These are phyloP conservation scores for Arthrobotrys pseudoclavata DNA, from an alignment of 2,329 filamentous ascomycete genomes.

Conservation along the genomic window DNA sequence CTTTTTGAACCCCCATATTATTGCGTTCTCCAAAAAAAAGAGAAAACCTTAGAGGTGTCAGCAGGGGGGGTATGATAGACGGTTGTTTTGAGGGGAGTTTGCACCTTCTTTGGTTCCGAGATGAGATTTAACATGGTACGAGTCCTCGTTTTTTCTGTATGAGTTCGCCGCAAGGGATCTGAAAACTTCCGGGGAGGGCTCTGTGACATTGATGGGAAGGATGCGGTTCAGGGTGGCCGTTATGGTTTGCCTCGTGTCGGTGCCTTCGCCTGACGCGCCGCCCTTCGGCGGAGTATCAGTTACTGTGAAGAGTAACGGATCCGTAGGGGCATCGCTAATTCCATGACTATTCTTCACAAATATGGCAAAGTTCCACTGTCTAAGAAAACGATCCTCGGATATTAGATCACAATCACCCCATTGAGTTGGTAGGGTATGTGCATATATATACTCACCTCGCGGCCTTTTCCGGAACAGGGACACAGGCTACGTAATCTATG, in stretches of 20 bases:
- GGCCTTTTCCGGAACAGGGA: constrained; percentile 63
- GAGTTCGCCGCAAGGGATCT: constrained; percentile 61
- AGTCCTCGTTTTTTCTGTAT: constrained; percentile 69
- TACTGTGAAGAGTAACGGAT: constrained; percentile 77
- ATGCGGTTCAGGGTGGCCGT: constrained; percentile 59
- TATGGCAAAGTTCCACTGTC: constrained; percentile 76
- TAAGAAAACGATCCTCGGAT: constrained; percentile 69
- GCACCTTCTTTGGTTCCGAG: constrained; percentile 75
- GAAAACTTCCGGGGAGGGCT: constrained; percentile 61
- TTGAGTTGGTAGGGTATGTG: background rate
- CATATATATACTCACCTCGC: constrained; percentile 33
- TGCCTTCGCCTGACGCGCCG: constrained; percentile 67
- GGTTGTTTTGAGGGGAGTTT: background rate
- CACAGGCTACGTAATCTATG: constrained; percentile 62
- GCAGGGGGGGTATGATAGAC: background rate
- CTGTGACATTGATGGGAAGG: constrained; percentile 58
- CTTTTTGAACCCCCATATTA: constrained; percentile 80
- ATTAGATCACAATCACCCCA: background rate
- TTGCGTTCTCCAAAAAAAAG: constrained; percentile 77
- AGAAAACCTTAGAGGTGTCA: constrained; percentile 68
- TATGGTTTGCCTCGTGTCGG: constrained; percentile 59
- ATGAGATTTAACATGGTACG: constrained; percentile 77
- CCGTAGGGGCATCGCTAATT: constrained; percentile 64
- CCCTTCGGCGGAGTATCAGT: constrained; percentile 73
- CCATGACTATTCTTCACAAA: constrained; percentile 71